Base-by-base conservation (phyloP, 2,329 filamentous ascomycete genomes). In the Penicillium sclerotiorum region DNA sequence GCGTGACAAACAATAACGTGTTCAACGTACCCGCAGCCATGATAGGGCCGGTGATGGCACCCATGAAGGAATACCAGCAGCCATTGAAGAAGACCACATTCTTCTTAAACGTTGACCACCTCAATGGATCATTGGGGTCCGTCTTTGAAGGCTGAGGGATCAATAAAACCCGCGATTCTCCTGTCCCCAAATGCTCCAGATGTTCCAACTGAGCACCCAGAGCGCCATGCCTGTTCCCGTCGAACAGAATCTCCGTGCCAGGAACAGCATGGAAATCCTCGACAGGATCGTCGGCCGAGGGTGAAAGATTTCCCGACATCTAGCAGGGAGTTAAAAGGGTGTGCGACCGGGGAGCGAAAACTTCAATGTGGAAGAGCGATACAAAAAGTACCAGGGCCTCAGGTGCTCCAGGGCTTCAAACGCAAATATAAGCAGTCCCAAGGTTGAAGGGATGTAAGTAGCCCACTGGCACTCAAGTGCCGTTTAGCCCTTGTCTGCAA, bases 11-110 rank as follows among this genome's bases (percentile, higher is more conserved):
- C n/a, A n/a, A n/a, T n/a, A n/a, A n/a, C n/a, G n/a, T n/a, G n/a
- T n/a, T n/a, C n/a, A n/a, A 22, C 53, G 54, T 56, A 45, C 60
- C 60, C 43, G 54, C 60, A 17, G 60, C 59, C 59, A 63, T 59
- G 21, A 59, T 59, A 3, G 56, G 54, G 11, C 56, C 56, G 3
- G 56, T 59, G 7, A 59, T 51, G 15, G 55, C 48, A 8, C 52
- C 54, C 44, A 55, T 51, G n/a, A 59, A 57, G 0, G 56, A 52
- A 21, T 49, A 59, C 47, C 49, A 52, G 25, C 55, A 57, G 15
- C 52, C 55, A 39, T 57, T 57, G 38, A 52, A 52, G 17, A 57
- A 52, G 5, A 33, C 38, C 8, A 55, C 8, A 30, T 23, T 41
- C 28, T 57, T 58, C 39, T 55, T 58, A 15, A 13, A 12, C 4